These are phyloP conservation scores for Fusarium floridanum DNA, from an alignment of 2,329 filamentous ascomycete species.

Conservation along the genomic window DNA sequence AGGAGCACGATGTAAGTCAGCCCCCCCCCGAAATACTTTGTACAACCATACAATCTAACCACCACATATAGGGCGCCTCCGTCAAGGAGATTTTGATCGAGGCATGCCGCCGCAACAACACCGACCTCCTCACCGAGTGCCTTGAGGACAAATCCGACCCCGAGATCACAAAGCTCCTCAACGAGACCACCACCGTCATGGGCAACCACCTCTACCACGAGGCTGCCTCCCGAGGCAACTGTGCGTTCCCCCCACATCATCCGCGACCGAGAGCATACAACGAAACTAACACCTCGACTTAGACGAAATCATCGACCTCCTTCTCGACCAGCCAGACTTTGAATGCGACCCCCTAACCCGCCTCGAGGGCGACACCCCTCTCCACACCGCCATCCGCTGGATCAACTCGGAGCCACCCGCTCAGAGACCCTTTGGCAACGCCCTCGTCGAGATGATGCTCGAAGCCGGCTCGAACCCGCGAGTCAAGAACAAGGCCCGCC, in stretches of 20 bases:
- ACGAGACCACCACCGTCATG: slow-evolving; percentile 85
- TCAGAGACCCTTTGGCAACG: slow-evolving; percentile 74
- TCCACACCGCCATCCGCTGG: slow-evolving; percentile 84
- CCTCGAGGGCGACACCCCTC: slow-evolving; percentile 79
- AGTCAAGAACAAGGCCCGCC: slow-evolving; percentile 76
- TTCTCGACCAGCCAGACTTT: slow-evolving; percentile 86
- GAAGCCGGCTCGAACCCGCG: slow-evolving; percentile 77
- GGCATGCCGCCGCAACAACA: slow-evolving; percentile 93
- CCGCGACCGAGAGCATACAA: slow-evolving; percentile 19
- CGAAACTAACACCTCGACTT: background rate
- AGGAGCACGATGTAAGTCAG: slow-evolving; percentile 53
- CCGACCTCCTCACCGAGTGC: slow-evolving; percentile 82
- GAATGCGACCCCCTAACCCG: slow-evolving; percentile 85
- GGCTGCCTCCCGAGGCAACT: slow-evolving; percentile 87
- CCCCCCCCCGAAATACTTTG: background rate
- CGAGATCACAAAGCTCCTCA: slow-evolving; percentile 82
- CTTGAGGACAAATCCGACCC: slow-evolving; percentile 72
- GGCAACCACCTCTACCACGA: slow-evolving; percentile 93
- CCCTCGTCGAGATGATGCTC: slow-evolving; percentile 82
- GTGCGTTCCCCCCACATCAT: slow-evolving; percentile 64
- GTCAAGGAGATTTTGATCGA: slow-evolving; percentile 89
- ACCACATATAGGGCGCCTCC: slow-evolving; percentile 77
- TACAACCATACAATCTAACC: background rate
- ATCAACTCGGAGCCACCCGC: slow-evolving; percentile 75
- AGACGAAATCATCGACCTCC: slow-evolving; percentile 85